A percentile compares a stretch with the other conserved stretches of the same genome.
These are phyloP conservation scores for Ascochyta rabiei DNA, from an alignment of 2,329 filamentous ascomycete species.

Conservation along the genomic window DNA sequence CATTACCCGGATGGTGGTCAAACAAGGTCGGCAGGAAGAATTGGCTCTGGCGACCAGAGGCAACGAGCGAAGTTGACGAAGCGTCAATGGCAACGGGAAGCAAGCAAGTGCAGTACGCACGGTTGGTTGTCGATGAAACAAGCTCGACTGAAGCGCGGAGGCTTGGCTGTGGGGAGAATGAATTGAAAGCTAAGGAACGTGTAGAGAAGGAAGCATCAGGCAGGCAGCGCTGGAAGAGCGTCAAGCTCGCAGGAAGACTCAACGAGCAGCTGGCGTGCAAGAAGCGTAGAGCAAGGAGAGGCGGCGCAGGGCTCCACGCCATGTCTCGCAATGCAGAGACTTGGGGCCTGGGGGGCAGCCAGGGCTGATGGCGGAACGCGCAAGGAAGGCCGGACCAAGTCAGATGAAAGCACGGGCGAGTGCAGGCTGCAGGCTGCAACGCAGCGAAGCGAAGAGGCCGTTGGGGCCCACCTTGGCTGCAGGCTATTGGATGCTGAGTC, in stretches of 20 bases:
- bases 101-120: slow-evolving; percentile 9
- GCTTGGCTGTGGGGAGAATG: slow-evolving; percentile 22
- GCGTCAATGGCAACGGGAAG: not conserved
- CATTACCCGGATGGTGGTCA: slow-evolving; percentile 45
- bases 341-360: slow-evolving; percentile 22
- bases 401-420: slow-evolving; percentile 28
- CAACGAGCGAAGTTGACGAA: not conserved
- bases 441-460: slow-evolving; percentile 27
- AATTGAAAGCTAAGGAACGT: slow-evolving; percentile 25
- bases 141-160: slow-evolving; percentile 19
- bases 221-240: slow-evolving; percentile 28
- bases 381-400: slow-evolving; percentile 25
- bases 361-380: slow-evolving; percentile 34
- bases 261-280: slow-evolving; percentile 23
- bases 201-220: slow-evolving; percentile 21
- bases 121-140: slow-evolving; percentile 18
- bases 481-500: slow-evolving; percentile 31
- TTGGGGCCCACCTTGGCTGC: slow-evolving; percentile 25
- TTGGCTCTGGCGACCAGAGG: slow-evolving; percentile 7
- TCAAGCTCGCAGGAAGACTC: slow-evolving; percentile 36
- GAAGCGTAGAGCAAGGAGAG: slow-evolving; percentile 23
- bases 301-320: slow-evolving; percentile 24
- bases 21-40: slow-evolving; percentile 33
- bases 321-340: slow-evolving; percentile 34
- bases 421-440: slow-evolving; percentile 11